Conservation (phyloP, 805 yeast species). For the Pichia heedii region DNA sequence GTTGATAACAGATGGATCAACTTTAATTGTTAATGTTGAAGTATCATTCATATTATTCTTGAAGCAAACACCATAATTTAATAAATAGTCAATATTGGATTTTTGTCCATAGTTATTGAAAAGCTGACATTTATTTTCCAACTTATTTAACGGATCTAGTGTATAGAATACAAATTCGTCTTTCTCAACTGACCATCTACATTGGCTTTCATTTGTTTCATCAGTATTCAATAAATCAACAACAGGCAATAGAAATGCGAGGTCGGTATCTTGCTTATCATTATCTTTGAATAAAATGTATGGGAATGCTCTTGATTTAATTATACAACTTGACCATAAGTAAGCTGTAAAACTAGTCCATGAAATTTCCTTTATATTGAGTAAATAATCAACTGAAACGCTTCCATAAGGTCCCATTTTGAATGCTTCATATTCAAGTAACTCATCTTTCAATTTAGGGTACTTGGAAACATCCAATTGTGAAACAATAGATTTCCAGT, state of each 20-base stretch:
- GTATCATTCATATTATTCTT: conserved; percentile 44
- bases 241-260: conserved; percentile 68
- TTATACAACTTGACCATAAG: conserved; percentile 65
- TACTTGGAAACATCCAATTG: conserved; percentile 13
- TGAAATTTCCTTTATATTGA: conserved; percentile 18
- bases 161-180: conserved; percentile 31
- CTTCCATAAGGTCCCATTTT: conserved; percentile 15
- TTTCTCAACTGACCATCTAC: conserved; percentile 39
- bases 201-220: conserved; percentile 43
- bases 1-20: conserved; percentile 27
- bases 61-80: conserved; percentile 71
- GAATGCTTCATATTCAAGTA: conserved; percentile 19
- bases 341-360: conserved; percentile 65
- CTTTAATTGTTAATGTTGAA: conserved; percentile 52
- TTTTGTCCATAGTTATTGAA: conserved; percentile 79
- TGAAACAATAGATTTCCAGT: conserved; percentile 40
- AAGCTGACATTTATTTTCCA: conserved; percentile 46
- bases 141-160: conserved; percentile 16
- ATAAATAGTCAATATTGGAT: conserved; percentile 53
- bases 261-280: conserved; percentile 21
- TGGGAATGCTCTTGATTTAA: conserved; percentile 79
- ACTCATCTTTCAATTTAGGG: conserved; percentile 14
- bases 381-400: conserved; percentile 12
- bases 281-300: conserved; percentile 41
- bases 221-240: conserved; percentile 71